Evolutionary conservation across 169 alveolate genomes (phyloP).

Genomic region (Plasmodium falciparum): DNA sequence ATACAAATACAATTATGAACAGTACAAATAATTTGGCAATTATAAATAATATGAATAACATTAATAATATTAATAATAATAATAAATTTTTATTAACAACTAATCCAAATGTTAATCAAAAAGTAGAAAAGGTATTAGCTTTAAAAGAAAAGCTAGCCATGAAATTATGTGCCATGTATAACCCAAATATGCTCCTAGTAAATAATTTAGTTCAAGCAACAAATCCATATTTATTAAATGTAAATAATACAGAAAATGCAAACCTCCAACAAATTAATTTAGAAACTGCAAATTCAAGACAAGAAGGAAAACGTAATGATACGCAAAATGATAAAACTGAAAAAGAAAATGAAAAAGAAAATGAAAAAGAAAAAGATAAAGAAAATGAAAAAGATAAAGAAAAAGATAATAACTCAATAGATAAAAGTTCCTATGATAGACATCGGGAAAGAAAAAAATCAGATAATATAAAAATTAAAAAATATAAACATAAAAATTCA

Average conservation of each 20-base stretch:
- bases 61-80: too few relatives aligned
- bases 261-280: too few relatives aligned
- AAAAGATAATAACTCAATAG: slow-evolving; percentile 3
- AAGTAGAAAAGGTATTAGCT: slow-evolving; percentile 76
- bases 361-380: neutral
- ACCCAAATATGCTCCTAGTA: slow-evolving; percentile 32
- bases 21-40: neutral
- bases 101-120: slow-evolving; percentile 65
- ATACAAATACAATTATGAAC: neutral
- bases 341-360: neutral
- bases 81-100: too few relatives aligned
- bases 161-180: slow-evolving; percentile 76
- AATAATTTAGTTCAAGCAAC: slow-evolving; percentile 25
- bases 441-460: neutral
- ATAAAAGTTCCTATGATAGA: slow-evolving; percentile 6
- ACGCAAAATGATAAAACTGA: neutral
- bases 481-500: slow-evolving; percentile 3
- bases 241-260: neutral
- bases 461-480: neutral
- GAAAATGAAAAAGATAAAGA: neutral
- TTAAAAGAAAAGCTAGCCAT: slow-evolving; percentile 67
- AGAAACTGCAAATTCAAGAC: neutral
- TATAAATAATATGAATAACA: neutral
- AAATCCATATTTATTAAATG: slow-evolving; percentile 11
- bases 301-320: neutral